These are phyloP conservation scores for Emydomyces testavorans DNA, from an alignment of 2,329 filamentous ascomycete species.

Conservation along the genomic window DNA sequence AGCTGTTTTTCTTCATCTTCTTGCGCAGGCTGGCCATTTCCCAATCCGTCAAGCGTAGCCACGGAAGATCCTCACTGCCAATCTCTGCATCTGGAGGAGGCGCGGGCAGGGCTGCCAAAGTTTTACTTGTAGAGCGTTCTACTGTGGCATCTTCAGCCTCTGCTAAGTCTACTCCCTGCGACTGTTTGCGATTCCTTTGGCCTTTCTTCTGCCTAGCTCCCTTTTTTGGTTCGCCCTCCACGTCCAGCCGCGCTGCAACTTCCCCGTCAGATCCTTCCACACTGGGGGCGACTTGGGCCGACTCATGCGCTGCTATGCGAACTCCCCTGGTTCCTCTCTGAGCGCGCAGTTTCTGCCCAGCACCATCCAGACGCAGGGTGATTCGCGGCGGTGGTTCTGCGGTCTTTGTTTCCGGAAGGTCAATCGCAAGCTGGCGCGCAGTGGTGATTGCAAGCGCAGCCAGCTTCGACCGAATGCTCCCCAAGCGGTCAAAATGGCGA, in stretches of 20 bases:
- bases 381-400: constrained; percentile 28
- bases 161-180: background rate
- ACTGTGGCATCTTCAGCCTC: constrained; percentile 17
- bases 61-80: constrained; percentile 51
- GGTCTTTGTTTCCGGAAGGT: constrained; percentile 16
- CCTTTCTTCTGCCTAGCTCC: constrained; percentile 11
- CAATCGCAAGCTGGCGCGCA: constrained; percentile 5
- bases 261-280: constrained; percentile 6
- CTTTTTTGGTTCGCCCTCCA: background rate
- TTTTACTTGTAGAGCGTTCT: constrained; percentile 51
- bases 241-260: background rate
- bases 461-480: constrained; percentile 50
- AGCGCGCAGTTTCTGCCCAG: constrained; percentile 17
- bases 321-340: constrained; percentile 31
- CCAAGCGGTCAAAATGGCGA: constrained; percentile 46
- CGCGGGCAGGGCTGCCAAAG: constrained; percentile 46
- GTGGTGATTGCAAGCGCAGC: constrained; percentile 49
- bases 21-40: constrained; percentile 57
- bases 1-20: constrained; percentile 59
- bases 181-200: background rate
- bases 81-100: constrained; percentile 49
- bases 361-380: constrained; percentile 32
- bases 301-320: constrained; percentile 29
- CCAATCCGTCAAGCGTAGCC: constrained; percentile 54
- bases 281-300: constrained; percentile 20